Evolutionary conservation across 192 early-diverging fungal genomes (phyloP).

Genomic region (Backusella morwellensis): DNA sequence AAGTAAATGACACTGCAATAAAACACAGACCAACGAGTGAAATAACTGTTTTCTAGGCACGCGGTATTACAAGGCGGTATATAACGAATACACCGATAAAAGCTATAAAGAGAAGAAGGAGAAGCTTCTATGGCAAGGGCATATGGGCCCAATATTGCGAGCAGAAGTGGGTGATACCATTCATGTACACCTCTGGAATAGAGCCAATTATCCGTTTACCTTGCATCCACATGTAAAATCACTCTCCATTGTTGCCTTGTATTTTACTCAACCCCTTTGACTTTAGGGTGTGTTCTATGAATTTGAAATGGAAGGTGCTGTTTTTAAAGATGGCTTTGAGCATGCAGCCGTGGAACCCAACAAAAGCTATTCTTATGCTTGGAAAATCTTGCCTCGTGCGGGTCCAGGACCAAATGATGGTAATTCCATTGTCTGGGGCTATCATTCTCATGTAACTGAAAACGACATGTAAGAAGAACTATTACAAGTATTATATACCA

Average conservation of each 20-base stretch:
- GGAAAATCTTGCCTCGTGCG: conserved; percentile 27
- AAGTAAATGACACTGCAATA: background rate
- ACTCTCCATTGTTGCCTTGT: background rate
- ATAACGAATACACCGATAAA: conserved; percentile 25
- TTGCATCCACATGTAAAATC: conserved; percentile 37
- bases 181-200: conserved; percentile 28
- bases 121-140: conserved; percentile 24
- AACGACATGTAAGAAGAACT: conserved; percentile 23
- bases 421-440: conserved; percentile 33
- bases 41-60: conserved; percentile 13
- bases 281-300: conserved; percentile 26
- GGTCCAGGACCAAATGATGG: conserved; percentile 38
- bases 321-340: conserved; percentile 22
- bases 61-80: conserved; percentile 27
- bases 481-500: too few species aligned
- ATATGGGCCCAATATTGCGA: conserved; percentile 36
- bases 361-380: conserved; percentile 19
- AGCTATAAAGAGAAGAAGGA: conserved; percentile 5
- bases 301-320: conserved; percentile 39
- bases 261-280: background rate
- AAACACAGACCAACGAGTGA: background rate
- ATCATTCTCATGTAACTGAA: conserved; percentile 35
- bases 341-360: conserved; percentile 9
- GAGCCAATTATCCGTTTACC: conserved; percentile 20
- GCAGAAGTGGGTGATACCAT: conserved; percentile 35